Percentiles rank a stretch among this genome's conserved stretches.
phyloP scores from a whole-genome alignment of 148 eudicot genomes.

The Camellia sinensis region DNA sequence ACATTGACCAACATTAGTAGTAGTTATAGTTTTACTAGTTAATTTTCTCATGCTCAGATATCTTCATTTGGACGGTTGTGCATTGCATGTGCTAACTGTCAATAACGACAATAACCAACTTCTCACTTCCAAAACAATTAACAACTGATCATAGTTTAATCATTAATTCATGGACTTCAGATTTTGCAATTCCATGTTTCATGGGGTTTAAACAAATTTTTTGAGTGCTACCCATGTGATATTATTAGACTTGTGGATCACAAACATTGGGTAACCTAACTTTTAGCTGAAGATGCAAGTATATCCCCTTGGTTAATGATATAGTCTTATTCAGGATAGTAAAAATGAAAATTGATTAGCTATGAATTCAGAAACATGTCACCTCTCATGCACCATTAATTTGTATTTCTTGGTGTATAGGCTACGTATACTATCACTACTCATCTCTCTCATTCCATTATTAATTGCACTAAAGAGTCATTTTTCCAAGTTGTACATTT shows the following conservation, averaged over 20 bases:
- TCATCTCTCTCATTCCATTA: not conserved
- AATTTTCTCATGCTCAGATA: not conserved
- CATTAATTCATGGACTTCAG: slow-evolving; percentile 1
- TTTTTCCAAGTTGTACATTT: not conserved
- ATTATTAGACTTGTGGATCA: not conserved
- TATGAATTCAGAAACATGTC: not conserved
- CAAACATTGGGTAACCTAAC: not conserved
- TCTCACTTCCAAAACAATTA: not conserved
- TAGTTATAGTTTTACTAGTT: not conserved
- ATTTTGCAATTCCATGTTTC: not conserved
- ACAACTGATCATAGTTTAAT: not conserved
- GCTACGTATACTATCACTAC: not conserved
- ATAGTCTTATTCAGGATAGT: not conserved
- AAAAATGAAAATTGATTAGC: not conserved
- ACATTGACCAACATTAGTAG: not conserved
- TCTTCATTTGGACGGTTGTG: not conserved
- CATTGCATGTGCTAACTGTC: slow-evolving; percentile 10
- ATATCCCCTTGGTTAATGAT: not conserved
- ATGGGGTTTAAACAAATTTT: not conserved
- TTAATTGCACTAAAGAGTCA: not conserved
- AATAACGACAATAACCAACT: slow-evolving; percentile 9
- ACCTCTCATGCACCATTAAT: not conserved
- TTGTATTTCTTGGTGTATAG: not conserved
- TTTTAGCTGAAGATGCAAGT: not conserved
- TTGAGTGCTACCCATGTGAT: slow-evolving; percentile 12